Base-by-base conservation (phyloP, 345 rosid species). In the Pistacia atlantica region DNA sequence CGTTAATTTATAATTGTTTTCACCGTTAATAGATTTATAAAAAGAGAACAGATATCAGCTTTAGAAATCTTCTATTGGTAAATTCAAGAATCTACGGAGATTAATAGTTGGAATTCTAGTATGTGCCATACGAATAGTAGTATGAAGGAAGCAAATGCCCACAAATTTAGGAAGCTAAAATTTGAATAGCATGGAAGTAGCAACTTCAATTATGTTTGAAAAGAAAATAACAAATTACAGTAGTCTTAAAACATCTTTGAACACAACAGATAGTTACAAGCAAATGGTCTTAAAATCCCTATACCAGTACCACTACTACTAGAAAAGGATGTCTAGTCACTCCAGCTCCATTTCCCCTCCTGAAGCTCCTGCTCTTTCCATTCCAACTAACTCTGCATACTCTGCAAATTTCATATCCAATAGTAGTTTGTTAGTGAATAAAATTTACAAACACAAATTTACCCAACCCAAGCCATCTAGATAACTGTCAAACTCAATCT, bases 381-480 rank as follows among this genome's bases (percentile, higher is more conserved):
- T 67, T 31, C 4, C 57, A 0, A 22, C 37, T 72, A 72, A 45
- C 75, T 57, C 75, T 72, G 65, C 75, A 38, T 38, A 71, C 75
- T 57, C 75, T 72, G 65, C 75, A 38, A 58, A 71, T n/a, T 38
- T 51, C 14, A 13, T 20, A 3, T 6, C n/a, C 25, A 10, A 12
- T 69, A 46, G 9, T 69, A 46, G 9, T 33, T 45, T 45, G 9
- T 11, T 42, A 68, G 42, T 7, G 38, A 61, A 28, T 4, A 63
- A 33, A 46, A 22, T 46, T 66, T 20, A 20, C 22, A 35, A 33
- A 12, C 17, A 5, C 17, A 52, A 16, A 52, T 14, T 11, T 16
- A 52, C 16, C 54, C 16, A 52, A 52, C 16, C 54, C 16, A 52
- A 52, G 56, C 56, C 17, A 52, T 52, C 56, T 11, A 52, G 14